Base-by-base conservation (phyloP, 108 stramenopile species). In the Nannochloropsis granulata region DNA sequence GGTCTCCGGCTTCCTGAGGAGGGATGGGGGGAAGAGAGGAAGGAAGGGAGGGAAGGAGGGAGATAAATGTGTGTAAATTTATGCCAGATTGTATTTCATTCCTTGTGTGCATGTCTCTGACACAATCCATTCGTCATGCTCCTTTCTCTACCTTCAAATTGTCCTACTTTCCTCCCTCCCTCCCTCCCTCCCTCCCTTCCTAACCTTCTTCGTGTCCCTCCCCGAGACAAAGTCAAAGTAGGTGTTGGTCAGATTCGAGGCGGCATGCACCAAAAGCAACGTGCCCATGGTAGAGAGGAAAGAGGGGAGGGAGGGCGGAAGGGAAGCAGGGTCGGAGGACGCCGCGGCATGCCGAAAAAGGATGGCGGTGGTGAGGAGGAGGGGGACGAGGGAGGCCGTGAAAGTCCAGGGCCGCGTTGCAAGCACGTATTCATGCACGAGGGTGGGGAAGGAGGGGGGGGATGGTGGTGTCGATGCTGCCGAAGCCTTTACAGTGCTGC, bases 401-500 rank as follows among this genome's bases (percentile, higher is more conserved):
- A 88, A 90, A 43, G 24, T 89, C 90, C 90, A 90, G 19, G 90
- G 90, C 13, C 90, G 79, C 82, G 89, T 84, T 42, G 89, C 88
- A 7, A 88, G 34, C 34, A 34, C 34, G 34, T 34, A 34, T 5
- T 34, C 34, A 34, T 34, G 34, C 34, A 34, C 34, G 34, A 34
- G 34, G 34, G 34, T 34, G 34, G 34, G 34, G 5, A 34, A 34
- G 34, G 34, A 34, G 34, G 34, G 34, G 34, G 34, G 5, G 34
- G 34, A 1, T 34, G 34, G 34, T 34, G 1, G 34, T 34, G 34
- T 34, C 34, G 34, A 34, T 5, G 1, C 34, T 34, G 34, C 34
- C 34, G 34, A 34, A 5, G 34, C 34, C 34, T 34, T 34, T 1
- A 5, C 5, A 5, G 34, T 1, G 34, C 2, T 34, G 34, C 34